These are phyloP conservation scores for Coniochaeta hoffmannii DNA, from an alignment of 2,329 filamentous ascomycete genomes.

Conservation along the genomic window DNA sequence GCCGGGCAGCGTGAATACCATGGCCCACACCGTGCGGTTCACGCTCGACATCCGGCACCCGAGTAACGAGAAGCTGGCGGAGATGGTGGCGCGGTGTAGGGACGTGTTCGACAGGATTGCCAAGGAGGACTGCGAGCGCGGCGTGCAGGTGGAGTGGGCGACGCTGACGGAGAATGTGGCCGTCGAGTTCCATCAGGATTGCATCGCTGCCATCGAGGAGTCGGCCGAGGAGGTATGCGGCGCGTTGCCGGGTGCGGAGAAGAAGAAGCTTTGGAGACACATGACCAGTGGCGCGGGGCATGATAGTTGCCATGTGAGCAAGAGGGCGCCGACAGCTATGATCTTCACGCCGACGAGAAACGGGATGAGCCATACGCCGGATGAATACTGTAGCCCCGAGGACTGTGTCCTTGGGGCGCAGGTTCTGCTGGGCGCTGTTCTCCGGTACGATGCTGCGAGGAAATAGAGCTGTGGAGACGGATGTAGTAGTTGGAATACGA, in stretches of 20 bases:
- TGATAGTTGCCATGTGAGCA: slow-evolving; percentile 51
- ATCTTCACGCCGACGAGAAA: slow-evolving; percentile 59
- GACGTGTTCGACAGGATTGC: slow-evolving; percentile 53
- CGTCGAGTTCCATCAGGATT: slow-evolving; percentile 58
- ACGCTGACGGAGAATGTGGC: slow-evolving; percentile 56
- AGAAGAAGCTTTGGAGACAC: slow-evolving; percentile 11
- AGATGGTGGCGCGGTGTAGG: slow-evolving; percentile 46
- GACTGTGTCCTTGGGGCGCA: slow-evolving; percentile 50
- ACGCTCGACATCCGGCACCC: slow-evolving; percentile 58
- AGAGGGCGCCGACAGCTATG: slow-evolving; percentile 55
- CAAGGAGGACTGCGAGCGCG: slow-evolving; percentile 38
- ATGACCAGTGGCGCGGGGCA: slow-evolving; percentile 35
- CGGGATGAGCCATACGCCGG: slow-evolving; percentile 56
- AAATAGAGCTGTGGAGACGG: background rate
- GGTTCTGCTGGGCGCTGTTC: slow-evolving; percentile 31
- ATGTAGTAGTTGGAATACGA: background rate
- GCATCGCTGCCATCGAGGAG: slow-evolving; percentile 55
- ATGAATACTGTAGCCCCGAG: slow-evolving; percentile 52
- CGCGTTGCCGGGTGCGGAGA: slow-evolving; percentile 37
- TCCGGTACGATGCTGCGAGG: slow-evolving; percentile 13
- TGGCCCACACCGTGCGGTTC: slow-evolving; percentile 58
- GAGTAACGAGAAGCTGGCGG: slow-evolving; percentile 43
- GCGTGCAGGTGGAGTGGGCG: slow-evolving; percentile 44
- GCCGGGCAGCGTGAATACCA: slow-evolving; percentile 59
- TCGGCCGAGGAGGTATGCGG: slow-evolving; percentile 45